Percentiles rank a stretch among this genome's conserved stretches.
These are phyloP conservation scores for Zasmidium angulare DNA, from an alignment of 2,329 filamentous ascomycete species.

Conservation along the genomic window DNA sequence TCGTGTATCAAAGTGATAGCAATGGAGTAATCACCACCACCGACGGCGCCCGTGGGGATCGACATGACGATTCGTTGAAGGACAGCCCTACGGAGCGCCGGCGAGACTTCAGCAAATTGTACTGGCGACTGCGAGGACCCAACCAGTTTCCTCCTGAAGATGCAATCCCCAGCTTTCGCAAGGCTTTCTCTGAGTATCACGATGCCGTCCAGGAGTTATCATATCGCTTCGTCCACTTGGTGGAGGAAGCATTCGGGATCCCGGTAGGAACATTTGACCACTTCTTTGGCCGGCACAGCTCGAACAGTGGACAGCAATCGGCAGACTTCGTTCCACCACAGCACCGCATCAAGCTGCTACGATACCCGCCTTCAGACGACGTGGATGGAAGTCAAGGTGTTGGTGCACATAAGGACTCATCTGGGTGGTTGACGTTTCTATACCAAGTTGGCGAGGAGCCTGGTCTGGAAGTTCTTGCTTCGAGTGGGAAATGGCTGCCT, in stretches of 20 bases:
- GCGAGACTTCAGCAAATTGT: constrained; percentile 41
- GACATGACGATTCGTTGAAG: no score
- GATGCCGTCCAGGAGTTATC: constrained; percentile 52
- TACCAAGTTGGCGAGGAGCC: constrained; percentile 58
- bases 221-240: constrained; percentile 56
- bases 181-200: constrained; percentile 47
- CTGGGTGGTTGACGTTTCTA: constrained; percentile 65
- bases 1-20: constrained; percentile 32
- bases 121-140: constrained; percentile 43
- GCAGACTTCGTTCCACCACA: constrained; percentile 40
- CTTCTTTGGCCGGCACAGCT: constrained; percentile 42
- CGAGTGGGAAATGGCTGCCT: constrained; percentile 51
- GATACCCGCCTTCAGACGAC: constrained; percentile 46
- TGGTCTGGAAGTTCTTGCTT: constrained; percentile 54
- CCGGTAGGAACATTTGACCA: constrained; percentile 49
- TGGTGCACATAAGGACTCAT: constrained; percentile 63
- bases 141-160: constrained; percentile 39
- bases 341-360: constrained; percentile 60
- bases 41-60: no score
- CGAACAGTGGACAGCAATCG: not conserved
- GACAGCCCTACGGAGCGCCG: constrained; percentile 41
- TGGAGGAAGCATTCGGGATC: constrained; percentile 56
- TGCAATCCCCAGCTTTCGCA: constrained; percentile 33
- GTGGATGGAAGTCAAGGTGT: constrained; percentile 50
- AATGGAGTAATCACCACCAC: not conserved